Conservation (phyloP, 352 stramenopile genomes). For the Globisporangium echinulatum region DNA sequence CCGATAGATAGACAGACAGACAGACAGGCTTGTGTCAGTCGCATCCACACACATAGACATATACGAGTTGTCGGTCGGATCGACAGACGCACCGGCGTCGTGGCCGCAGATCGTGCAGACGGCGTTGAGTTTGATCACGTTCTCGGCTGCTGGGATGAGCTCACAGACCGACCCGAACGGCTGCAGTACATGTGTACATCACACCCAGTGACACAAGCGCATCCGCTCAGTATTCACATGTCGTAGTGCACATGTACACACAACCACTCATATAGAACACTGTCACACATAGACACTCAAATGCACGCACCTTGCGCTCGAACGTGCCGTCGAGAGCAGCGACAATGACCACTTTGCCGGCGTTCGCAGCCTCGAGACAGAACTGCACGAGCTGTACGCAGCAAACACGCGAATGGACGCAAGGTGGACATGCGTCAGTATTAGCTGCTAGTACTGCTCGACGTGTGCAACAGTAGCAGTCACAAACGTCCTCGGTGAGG, state of each 20-base stretch:
- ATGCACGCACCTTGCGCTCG: constrained; percentile 45
- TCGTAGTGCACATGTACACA: no score
- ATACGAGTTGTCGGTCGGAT: background rate
- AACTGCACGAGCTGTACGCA: constrained; percentile 58
- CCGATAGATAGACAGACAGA: constrained; percentile 1
- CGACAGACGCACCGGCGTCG: constrained; percentile 38
- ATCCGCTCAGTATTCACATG: no score
- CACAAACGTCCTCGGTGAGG: no score
- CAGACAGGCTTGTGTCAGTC: background rate
- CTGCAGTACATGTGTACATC: constrained; percentile 13
- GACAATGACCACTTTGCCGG: constrained; percentile 77
- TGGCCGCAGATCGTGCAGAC: constrained; percentile 75
- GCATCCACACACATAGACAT: background rate
- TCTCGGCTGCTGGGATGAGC: constrained; percentile 65
- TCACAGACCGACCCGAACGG: constrained; percentile 69
- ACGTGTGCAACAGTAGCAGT: background rate
- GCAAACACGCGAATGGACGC: background rate
- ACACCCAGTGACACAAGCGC: no score
- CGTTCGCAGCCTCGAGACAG: constrained; percentile 57
- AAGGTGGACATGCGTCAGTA: background rate
- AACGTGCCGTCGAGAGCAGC: constrained; percentile 71
- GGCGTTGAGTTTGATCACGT: constrained; percentile 80
- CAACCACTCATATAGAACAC: no score
- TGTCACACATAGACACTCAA: no score
- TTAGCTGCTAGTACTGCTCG: background rate